Conservation (phyloP, 176 grass and related monocot genomes). For the Musa acuminata region DNA sequence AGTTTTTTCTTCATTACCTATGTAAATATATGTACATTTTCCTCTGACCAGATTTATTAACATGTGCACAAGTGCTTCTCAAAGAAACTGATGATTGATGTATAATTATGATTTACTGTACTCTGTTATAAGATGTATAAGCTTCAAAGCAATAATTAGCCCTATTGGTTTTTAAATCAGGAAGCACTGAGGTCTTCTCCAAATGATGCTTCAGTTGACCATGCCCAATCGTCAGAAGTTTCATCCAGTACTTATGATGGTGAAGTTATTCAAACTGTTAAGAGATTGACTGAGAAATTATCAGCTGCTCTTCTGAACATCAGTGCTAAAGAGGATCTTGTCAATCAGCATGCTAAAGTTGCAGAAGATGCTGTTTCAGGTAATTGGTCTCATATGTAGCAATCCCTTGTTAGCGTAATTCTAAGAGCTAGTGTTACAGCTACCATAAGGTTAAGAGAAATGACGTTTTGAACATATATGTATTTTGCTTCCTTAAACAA, state of each 20-base stretch:
- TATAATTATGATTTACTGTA: not conserved
- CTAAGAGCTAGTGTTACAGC: not conserved
- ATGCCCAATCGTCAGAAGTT: constrained; percentile 26
- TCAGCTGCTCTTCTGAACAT: constrained; percentile 74
- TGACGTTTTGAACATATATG: not conserved
- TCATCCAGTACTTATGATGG: constrained; percentile 19
- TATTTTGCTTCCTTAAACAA: not conserved
- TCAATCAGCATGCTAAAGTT: constrained; percentile 97
- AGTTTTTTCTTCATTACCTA: too few species aligned
- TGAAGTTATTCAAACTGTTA: constrained; percentile 43
- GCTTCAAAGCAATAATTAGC: constrained; percentile 9
- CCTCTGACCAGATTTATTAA: too few species aligned
- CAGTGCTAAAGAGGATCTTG: constrained; percentile 61
- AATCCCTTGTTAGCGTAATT: too few species aligned
- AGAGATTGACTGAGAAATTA: constrained; percentile 76
- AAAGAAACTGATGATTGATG: not conserved
- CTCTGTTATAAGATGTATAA: not conserved
- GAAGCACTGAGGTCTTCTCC: constrained; percentile 12
- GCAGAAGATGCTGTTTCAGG: constrained; percentile 96
- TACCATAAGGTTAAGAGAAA: not conserved
- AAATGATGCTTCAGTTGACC: constrained; percentile 31
- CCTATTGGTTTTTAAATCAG: constrained; percentile 29
- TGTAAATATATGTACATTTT: too few species aligned
- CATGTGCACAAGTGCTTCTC: not conserved
- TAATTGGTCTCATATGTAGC: constrained; percentile 16